These are phyloP conservation scores for Dysphania ambrosioides DNA, from an alignment of 148 eudicot species.

Conservation along the genomic window DNA sequence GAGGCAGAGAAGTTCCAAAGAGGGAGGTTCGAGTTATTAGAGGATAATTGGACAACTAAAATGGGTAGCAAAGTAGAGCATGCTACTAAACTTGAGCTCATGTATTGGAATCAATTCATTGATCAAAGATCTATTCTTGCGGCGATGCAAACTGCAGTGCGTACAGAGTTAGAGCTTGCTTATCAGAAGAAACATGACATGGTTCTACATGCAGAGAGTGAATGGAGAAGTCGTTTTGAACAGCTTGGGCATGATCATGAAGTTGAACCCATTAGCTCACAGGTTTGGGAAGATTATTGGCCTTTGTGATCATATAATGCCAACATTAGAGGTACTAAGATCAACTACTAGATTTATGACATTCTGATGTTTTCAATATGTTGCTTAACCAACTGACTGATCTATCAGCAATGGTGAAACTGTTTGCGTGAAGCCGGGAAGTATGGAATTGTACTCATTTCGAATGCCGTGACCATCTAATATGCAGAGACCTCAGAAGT, in stretches of 20 bases:
- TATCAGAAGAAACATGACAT: constrained; percentile 72
- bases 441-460: too few species aligned
- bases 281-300: constrained; percentile 39
- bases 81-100: constrained; percentile 43
- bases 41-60: constrained; percentile 69
- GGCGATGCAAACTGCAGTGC: constrained; percentile 56
- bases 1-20: constrained; percentile 73
- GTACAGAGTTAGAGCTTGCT: constrained; percentile 67
- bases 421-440: too few species aligned
- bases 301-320: constrained; percentile 14
- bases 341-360: background rate
- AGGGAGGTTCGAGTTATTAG: constrained; percentile 70
- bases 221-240: constrained; percentile 84
- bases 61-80: constrained; percentile 61
- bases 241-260: constrained; percentile 76
- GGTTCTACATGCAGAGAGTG: constrained; percentile 82
- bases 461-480: too few species aligned
- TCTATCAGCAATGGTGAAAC: background rate
- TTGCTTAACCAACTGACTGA: background rate
- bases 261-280: constrained; percentile 21
- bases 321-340: background rate
- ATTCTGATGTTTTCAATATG: background rate
- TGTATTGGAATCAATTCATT: constrained; percentile 65
- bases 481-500: too few species aligned
- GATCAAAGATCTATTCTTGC: constrained; percentile 72